phyloP scores from a whole-genome alignment of 106 monocot genomes.

The Apostasia shenzhenica region DNA sequence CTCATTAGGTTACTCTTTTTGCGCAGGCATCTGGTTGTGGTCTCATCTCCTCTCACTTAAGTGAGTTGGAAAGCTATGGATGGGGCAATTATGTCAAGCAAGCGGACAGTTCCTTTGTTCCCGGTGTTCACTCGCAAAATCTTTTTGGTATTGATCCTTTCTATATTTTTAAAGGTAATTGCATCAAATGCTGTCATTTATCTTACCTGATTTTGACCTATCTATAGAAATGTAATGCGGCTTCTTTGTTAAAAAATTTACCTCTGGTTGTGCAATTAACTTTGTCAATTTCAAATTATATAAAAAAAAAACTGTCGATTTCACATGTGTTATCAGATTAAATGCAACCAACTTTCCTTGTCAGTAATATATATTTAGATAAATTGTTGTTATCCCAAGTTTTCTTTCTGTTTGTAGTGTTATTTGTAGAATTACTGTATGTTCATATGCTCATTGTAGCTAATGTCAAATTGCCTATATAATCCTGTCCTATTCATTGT shows the following conservation, averaged over 20 bases:
- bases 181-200: not conserved
- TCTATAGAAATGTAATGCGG: not conserved
- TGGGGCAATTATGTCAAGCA: constrained; percentile 37
- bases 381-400: too few species aligned
- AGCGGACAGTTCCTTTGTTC: constrained; percentile 2
- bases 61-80: constrained; percentile 59
- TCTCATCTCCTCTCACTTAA: constrained; percentile 12
- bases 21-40: constrained; percentile 19
- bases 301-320: too few species aligned
- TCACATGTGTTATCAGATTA: too few species aligned
- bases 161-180: constrained; percentile 66
- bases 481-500: too few species aligned
- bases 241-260: not conserved
- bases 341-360: too few species aligned
- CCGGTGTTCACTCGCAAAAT: constrained; percentile 18
- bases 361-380: too few species aligned
- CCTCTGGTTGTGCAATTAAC: not conserved
- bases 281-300: too few species aligned
- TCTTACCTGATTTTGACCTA: too few species aligned
- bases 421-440: too few species aligned
- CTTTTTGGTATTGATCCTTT: constrained; percentile 82
- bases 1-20: constrained; percentile 1
- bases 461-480: too few species aligned
- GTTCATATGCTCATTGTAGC: too few species aligned
- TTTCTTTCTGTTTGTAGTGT: too few species aligned